A percentile compares a stretch with the other conserved stretches of the same genome.
Evolutionary conservation across 305 asterid genomes (phyloP).

Genomic region (Vinca major): DNA sequence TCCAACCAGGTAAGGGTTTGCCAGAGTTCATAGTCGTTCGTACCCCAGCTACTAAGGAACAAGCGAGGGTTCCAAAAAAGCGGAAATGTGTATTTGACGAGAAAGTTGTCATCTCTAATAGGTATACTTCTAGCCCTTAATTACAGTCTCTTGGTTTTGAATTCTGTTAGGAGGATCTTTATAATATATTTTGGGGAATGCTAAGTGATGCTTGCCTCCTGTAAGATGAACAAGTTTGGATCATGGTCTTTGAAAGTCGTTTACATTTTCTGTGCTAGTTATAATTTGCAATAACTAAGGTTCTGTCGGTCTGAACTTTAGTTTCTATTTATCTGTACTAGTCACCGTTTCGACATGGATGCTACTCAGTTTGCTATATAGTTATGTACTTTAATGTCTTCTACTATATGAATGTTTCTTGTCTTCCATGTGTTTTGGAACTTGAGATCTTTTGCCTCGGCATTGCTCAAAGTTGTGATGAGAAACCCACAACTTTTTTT

Average conservation of each 20-base stretch:
- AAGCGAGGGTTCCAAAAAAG: constrained; percentile 39
- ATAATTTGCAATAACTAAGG: background rate
- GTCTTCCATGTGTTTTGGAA: background rate
- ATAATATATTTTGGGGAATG: background rate
- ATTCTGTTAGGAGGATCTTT: background rate
- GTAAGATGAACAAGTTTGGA: background rate
- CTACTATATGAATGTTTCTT: background rate
- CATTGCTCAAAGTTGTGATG: background rate
- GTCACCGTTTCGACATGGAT: too few species aligned
- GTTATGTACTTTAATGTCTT: background rate
- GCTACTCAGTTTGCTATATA: too few species aligned
- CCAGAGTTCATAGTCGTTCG: constrained; percentile 35
- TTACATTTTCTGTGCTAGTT: background rate
- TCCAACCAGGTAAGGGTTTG: constrained; percentile 24
- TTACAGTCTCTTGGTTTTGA: background rate
- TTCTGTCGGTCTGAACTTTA: background rate
- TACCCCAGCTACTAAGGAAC: constrained; percentile 65
- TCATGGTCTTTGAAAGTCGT: background rate
- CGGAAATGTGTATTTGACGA: constrained; percentile 43
- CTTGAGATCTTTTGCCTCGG: background rate
- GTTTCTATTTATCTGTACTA: background rate
- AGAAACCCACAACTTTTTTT: background rate
- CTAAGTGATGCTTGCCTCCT: background rate
- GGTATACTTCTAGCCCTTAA: constrained; percentile 30
- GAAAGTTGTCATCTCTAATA: constrained; percentile 32